A percentile compares a stretch with the other conserved stretches of the same genome.
phyloP scores from a whole-genome alignment of 1,284 basidiomycete species.

The Sphaerobolus stellatus region DNA sequence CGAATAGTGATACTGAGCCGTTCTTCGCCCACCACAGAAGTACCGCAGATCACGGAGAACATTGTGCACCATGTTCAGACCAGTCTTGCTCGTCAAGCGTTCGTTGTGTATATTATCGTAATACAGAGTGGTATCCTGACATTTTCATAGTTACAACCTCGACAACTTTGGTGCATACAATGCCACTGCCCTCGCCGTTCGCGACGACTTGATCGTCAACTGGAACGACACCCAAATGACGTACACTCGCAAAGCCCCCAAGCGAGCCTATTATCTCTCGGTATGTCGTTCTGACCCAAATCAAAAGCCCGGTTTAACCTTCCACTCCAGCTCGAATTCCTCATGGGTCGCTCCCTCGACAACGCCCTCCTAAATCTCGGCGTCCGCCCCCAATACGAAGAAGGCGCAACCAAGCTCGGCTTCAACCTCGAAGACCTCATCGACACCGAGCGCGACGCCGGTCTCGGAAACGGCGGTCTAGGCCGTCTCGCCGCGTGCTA shows the following conservation, averaged over 20 bases:
- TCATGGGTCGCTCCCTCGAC: slow-evolving; percentile 88
- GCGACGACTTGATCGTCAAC: slow-evolving; percentile 83
- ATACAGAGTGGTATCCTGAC: background rate
- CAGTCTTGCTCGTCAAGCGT: slow-evolving; percentile 79
- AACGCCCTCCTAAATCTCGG: slow-evolving; percentile 88
- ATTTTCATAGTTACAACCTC: slow-evolving; percentile 58
- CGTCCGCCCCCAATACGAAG: slow-evolving; percentile 70
- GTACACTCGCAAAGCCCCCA: slow-evolving; percentile 69
- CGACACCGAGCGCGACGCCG: slow-evolving; percentile 86
- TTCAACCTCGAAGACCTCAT: slow-evolving; percentile 86
- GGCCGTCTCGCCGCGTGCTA: slow-evolving; percentile 94
- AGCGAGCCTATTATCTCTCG: slow-evolving; percentile 86
- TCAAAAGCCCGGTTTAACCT: background rate
- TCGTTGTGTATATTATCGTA: background rate
- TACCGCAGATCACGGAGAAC: slow-evolving; percentile 67
- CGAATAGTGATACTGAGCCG: slow-evolving; percentile 22
- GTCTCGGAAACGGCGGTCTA: slow-evolving; percentile 84
- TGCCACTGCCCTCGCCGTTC: slow-evolving; percentile 75
- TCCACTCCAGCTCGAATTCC: slow-evolving; percentile 64
- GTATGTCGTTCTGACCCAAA: slow-evolving; percentile 1
- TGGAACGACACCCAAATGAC: slow-evolving; percentile 78
- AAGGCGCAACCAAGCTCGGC: slow-evolving; percentile 73
- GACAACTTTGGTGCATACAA: slow-evolving; percentile 82
- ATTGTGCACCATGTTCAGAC: slow-evolving; percentile 86
- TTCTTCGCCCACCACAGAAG: slow-evolving; percentile 42